Percentiles rank a stretch among this genome's conserved stretches.
Evolutionary conservation across 2,329 filamentous ascomycete genomes (phyloP).

Genomic region (Phoma sp.): DNA sequence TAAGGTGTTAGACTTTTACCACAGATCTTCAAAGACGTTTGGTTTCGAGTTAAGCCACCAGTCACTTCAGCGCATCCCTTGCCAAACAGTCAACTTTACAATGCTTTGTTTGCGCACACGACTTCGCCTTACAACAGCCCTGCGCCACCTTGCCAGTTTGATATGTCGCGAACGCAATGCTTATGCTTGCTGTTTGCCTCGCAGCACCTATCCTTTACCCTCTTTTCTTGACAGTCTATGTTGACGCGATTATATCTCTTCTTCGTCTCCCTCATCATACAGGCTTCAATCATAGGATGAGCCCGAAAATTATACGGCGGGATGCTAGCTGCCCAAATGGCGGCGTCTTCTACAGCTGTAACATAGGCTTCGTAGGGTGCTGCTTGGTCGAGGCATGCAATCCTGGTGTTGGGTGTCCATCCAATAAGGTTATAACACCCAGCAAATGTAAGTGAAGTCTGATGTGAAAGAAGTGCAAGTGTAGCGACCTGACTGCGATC

Average conservation of each 20-base stretch:
- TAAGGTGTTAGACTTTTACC: background rate
- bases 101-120: constrained; percentile 25
- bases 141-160: background rate
- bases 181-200: background rate
- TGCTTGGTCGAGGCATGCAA: constrained; percentile 35
- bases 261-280: background rate
- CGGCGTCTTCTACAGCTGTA: constrained; percentile 31
- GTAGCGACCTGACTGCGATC: background rate
- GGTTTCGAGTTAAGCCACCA: constrained; percentile 14
- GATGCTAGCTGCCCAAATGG: constrained; percentile 22
- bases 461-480: background rate
- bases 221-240: background rate
- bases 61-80: constrained; percentile 13
- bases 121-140: constrained; percentile 11
- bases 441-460: constrained; percentile 22
- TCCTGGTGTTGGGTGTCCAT: constrained; percentile 26
- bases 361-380: constrained; percentile 29
- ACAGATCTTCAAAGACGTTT: background rate
- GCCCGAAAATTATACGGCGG: constrained; percentile 7
- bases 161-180: background rate
- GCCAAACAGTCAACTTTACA: background rate
- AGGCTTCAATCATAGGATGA: constrained; percentile 18
- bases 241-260: no score
- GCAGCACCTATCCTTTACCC: background rate
- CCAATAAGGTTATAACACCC: constrained; percentile 26